Evolutionary conservation across 2,329 filamentous ascomycete genomes (phyloP).

Genomic region (Cladophialophora chaetospira): DNA sequence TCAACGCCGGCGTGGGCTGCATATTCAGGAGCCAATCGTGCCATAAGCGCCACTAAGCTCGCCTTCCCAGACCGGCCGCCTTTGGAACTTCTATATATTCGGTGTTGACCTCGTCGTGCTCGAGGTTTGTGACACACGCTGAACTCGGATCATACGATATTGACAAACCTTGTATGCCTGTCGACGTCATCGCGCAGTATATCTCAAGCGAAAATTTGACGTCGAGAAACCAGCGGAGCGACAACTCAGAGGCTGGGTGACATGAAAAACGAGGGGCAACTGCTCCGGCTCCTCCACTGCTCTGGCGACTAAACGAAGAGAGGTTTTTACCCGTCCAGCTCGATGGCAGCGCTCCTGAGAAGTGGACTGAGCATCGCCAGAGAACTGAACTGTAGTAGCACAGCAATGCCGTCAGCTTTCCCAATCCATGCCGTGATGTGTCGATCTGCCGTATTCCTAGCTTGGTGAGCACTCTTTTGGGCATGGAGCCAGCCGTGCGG

Average conservation of each 20-base stretch:
- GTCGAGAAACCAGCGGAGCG: slow-evolving; percentile 9
- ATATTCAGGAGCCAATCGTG: neutral
- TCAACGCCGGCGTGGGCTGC: slow-evolving; percentile 9
- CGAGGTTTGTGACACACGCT: neutral
- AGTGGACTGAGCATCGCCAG: slow-evolving; percentile 14
- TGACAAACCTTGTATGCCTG: slow-evolving; percentile 11
- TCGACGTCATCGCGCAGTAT: slow-evolving; percentile 27
- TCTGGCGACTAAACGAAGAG: slow-evolving; percentile 5
- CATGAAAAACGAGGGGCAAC: slow-evolving; percentile 14
- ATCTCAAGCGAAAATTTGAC: slow-evolving; percentile 18
- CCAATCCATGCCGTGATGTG: slow-evolving; percentile 16
- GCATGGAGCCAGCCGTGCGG: slow-evolving; percentile 18
- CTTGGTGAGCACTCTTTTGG: slow-evolving; percentile 6
- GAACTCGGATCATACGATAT: neutral
- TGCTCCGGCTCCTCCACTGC: neutral
- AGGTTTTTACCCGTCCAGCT: neutral
- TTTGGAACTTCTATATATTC: neutral
- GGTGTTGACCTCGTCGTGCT: neutral
- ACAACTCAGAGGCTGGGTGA: slow-evolving; percentile 2
- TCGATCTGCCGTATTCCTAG: slow-evolving; percentile 25
- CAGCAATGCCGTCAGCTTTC: slow-evolving; percentile 24
- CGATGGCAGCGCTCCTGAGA: slow-evolving; percentile 1
- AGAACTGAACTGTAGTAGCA: slow-evolving; percentile 8
- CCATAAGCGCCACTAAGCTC: slow-evolving; percentile 5
- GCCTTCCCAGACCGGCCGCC: neutral